A percentile compares a stretch with the other conserved stretches of the same genome.
phyloP scores from a whole-genome alignment of 768 basidiomycete genomes.

The Mycena polygramma region DNA sequence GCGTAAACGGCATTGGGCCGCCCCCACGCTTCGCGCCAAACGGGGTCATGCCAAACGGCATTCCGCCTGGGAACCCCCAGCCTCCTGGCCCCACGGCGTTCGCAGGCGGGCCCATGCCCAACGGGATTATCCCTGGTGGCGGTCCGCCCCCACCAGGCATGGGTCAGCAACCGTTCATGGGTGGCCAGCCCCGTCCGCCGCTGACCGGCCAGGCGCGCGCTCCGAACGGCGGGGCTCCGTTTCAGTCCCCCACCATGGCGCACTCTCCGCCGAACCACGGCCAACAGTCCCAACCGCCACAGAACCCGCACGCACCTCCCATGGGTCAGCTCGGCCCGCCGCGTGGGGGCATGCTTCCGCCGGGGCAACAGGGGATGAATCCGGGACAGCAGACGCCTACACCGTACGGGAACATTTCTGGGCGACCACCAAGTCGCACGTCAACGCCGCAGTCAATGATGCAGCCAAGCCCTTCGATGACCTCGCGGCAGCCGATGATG shows the following conservation, averaged over 20 bases:
- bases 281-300: conserved; percentile 31
- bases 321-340: conserved; percentile 68
- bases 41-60: conserved; percentile 47
- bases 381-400: conserved; percentile 57
- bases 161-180: conserved; percentile 46
- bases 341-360: conserved; percentile 65
- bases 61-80: conserved; percentile 40
- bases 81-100: conserved; percentile 50
- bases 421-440: conserved; percentile 73
- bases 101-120: conserved; percentile 41
- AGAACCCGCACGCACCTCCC: conserved; percentile 47
- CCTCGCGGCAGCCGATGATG: conserved; percentile 55
- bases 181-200: conserved; percentile 46
- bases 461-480: conserved; percentile 71
- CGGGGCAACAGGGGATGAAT: conserved; percentile 54
- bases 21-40: conserved; percentile 42
- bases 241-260: conserved; percentile 76
- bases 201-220: conserved; percentile 54
- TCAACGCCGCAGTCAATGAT: conserved; percentile 64
- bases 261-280: conserved; percentile 67
- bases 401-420: conserved; percentile 53
- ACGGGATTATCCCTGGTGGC: conserved; percentile 43
- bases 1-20: conserved; percentile 37
- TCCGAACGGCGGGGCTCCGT: conserved; percentile 62
- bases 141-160: conserved; percentile 35